phyloP scores from a whole-genome alignment of 1,284 basidiomycete genomes.

The Kwoniella shivajii region DNA sequence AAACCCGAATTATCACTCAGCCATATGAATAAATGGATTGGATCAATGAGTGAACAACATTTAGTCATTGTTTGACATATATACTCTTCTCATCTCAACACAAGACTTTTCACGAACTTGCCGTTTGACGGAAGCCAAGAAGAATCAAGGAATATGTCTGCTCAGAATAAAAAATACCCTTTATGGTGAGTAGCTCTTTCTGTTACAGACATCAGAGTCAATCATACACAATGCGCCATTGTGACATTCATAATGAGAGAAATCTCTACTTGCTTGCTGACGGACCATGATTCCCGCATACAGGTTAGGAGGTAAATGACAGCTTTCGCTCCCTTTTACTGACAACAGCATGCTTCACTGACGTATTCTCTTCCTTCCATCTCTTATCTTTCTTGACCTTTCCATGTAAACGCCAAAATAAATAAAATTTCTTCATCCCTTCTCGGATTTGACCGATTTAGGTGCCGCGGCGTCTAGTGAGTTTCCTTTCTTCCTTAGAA shows the following conservation, averaged over 20 bases:
- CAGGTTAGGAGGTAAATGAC: slow-evolving; percentile 29
- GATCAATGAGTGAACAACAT: no score
- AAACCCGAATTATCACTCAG: no score
- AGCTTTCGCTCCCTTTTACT: background rate
- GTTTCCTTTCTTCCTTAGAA: no score
- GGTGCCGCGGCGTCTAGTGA: slow-evolving; percentile 41
- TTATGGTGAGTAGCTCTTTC: slow-evolving; percentile 34
- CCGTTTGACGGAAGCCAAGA: no score
- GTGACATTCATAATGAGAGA: no score
- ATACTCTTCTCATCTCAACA: no score
- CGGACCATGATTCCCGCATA: no score
- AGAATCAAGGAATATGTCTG: no score
- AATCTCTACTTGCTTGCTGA: no score
- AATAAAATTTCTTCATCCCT: background rate
- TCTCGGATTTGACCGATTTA: slow-evolving; percentile 23
- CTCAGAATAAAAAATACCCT: slow-evolving; percentile 25
- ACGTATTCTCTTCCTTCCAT: background rate
- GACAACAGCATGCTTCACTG: background rate
- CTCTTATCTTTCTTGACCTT: background rate
- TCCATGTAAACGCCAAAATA: background rate
- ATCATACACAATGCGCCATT: background rate
- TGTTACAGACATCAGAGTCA: background rate
- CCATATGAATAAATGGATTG: no score
- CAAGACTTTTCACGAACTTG: no score
- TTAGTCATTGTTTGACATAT: no score